phyloP scores from a whole-genome alignment of 129 eudicot genomes.

The Pittosporum tobira region DNA sequence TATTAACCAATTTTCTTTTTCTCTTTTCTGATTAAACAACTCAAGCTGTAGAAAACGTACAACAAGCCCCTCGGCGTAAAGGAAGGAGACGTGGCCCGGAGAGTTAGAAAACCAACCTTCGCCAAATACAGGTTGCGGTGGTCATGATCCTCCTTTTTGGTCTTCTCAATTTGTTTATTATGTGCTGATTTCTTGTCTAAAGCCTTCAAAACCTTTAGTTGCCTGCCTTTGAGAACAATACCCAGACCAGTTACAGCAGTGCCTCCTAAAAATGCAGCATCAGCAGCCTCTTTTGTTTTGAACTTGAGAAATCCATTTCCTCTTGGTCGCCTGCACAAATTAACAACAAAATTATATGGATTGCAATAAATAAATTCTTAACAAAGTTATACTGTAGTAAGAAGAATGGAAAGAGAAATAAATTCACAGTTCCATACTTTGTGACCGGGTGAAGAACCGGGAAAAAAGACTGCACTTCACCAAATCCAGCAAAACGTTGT shows the following conservation, averaged over 20 bases:
- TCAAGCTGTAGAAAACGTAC: background rate
- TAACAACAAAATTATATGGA: background rate
- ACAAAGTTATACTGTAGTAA: too few species aligned
- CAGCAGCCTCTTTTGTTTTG: conserved; percentile 54
- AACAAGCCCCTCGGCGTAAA: background rate
- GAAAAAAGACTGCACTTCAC: conserved; percentile 71
- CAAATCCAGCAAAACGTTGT: conserved; percentile 72
- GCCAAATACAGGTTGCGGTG: conserved; percentile 88
- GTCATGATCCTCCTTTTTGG: conserved; percentile 65
- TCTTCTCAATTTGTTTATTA: conserved; percentile 54
- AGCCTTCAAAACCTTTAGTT: conserved; percentile 74
- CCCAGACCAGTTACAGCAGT: conserved; percentile 65
- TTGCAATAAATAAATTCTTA: background rate
- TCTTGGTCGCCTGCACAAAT: conserved; percentile 69
- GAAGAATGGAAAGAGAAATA: background rate
- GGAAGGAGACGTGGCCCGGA: background rate
- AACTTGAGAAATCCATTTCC: conserved; percentile 96
- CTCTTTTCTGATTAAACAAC: too few species aligned
- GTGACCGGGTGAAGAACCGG: conserved; percentile 87
- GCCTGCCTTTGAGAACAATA: conserved; percentile 74
- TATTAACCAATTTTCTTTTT: too few species aligned
- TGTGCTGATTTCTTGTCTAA: conserved; percentile 85
- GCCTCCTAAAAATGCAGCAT: conserved; percentile 73
- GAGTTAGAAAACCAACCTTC: conserved; percentile 39
- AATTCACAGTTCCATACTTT: conserved; percentile 44